Base-by-base conservation (phyloP, 1,284 basidiomycete species). In the Phylloboletellus chloephorus region DNA sequence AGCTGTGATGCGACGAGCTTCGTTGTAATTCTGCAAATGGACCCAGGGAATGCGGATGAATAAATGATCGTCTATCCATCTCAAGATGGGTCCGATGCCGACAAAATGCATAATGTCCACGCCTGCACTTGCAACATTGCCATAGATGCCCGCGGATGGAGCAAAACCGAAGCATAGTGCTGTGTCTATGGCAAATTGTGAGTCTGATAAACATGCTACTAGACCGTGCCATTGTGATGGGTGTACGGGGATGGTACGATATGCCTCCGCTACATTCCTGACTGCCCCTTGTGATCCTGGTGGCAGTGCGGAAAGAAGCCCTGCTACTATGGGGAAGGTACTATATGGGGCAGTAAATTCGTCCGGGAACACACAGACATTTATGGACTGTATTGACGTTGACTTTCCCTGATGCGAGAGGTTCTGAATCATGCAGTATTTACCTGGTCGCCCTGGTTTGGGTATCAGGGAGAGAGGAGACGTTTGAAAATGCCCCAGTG, bases 51-150 rank as follows among this genome's bases (percentile, higher is more conserved):
- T 53, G 0, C 59, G 44, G 1, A 69, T 25, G 47, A 70, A 71
- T 0, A 67, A 4, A 16, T 67, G 63, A 37, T 72, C 61, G 38
- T 73, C 68, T 0, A 72, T 65, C 68, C 69, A 72, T 35, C 66
- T 58, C 0, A 52, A 37, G 0, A 71, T 29, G 0, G 67, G 68
- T 0, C 64, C 60, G 1, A 72, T 53, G 0, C 67, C 66, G 0
- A 22, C 2, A 0, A 16, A 10, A 0, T 52, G 31, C 16, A 67
- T 43, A 1, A 73, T 55, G 21, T 68, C 61, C 0, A 49, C 9
- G 0, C 54, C 52, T 0, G 63, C 63, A 44, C 66, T 61, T 0
- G 39, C 61, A 0, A 68, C 9, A 0, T 36, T 9, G 0, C 68
- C 63, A 39, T 64, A 71, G 0, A 58, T 25, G 0, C 71, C 65